phyloP scores from a whole-genome alignment of 306 rosid genomes.

The Trifolium subterraneum region DNA sequence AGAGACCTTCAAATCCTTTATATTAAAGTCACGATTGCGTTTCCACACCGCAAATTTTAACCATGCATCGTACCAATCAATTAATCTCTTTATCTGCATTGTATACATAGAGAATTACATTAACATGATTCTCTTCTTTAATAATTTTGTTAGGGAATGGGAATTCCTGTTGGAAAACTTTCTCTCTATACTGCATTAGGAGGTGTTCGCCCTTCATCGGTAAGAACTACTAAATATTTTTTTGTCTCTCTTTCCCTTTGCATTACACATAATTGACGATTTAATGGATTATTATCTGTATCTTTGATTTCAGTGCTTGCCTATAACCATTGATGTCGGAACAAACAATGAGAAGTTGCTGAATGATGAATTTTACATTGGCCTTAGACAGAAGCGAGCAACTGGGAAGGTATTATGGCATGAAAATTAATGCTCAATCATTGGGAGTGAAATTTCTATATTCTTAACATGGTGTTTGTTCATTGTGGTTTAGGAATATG shows the following conservation, averaged over 20 bases:
- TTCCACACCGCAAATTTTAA: too few relatives aligned
- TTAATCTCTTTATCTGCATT: too few relatives aligned
- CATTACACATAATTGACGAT: neutral
- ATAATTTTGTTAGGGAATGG: conserved; percentile 79
- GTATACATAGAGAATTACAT: neutral
- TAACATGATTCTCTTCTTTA: conserved; percentile 11
- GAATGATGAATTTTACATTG: conserved; percentile 91
- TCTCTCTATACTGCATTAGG: conserved; percentile 95
- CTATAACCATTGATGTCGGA: conserved; percentile 93
- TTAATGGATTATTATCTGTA: conserved; percentile 23
- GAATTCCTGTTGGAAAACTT: conserved; percentile 98
- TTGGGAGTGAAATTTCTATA: conserved; percentile 17
- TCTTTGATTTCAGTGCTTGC: conserved; percentile 80
- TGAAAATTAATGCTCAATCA: conserved; percentile 7
- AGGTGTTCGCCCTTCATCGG: conserved; percentile 95
- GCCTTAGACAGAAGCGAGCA: conserved; percentile 81
- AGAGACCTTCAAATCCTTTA: too few relatives aligned
- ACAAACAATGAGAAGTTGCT: conserved; percentile 88
- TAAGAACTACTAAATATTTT: conserved; percentile 49
- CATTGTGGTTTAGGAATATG: conserved; percentile 71
- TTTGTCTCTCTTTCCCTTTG: neutral
- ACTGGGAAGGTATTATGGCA: conserved; percentile 75
- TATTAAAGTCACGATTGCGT: too few relatives aligned
- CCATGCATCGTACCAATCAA: too few relatives aligned
- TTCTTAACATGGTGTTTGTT: conserved; percentile 31